Evolutionary conservation across 2,329 filamentous ascomycete genomes (phyloP).

Genomic region (Aspergillus latus): DNA sequence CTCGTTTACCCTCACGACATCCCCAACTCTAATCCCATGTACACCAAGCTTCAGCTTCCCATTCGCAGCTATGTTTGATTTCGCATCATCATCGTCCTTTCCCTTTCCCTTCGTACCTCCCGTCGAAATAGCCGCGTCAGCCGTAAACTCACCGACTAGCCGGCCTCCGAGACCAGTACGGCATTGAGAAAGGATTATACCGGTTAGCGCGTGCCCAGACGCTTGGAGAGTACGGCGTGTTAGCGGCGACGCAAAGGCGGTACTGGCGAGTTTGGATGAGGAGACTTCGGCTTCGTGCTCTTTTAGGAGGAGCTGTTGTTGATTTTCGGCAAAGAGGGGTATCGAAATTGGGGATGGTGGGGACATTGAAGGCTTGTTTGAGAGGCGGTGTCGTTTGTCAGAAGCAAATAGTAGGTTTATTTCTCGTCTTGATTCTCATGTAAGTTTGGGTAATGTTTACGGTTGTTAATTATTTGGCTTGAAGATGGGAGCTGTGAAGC

Average conservation of each 20-base stretch:
- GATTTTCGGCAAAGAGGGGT: constrained; percentile 43
- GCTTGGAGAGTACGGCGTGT: constrained; percentile 46
- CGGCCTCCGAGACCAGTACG: constrained; percentile 91
- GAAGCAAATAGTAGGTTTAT: neutral
- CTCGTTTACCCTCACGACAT: constrained; percentile 48
- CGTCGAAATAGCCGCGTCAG: constrained; percentile 66
- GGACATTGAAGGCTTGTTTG: constrained; percentile 5
- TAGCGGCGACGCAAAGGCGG: constrained; percentile 41
- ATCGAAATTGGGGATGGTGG: constrained; percentile 34
- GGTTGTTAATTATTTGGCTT: neutral
- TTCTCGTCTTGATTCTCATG: neutral
- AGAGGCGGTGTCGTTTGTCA: neutral
- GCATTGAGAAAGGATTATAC: constrained; percentile 67
- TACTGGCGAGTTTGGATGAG: constrained; percentile 43
- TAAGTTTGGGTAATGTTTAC: neutral
- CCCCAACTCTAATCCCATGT: constrained; percentile 50
- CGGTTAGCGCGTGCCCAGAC: constrained; percentile 42
- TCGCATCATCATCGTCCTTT: constrained; percentile 1
- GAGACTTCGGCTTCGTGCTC: constrained; percentile 48
- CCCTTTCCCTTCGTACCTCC: constrained; percentile 21
- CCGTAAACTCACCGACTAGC: constrained; percentile 75
- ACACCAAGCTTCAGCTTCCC: constrained; percentile 42
- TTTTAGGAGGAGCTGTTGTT: constrained; percentile 42
- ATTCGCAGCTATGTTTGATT: neutral
- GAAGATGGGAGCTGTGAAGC: neutral